Conservation (phyloP, 164 flowering plant species). For the Nymphaea colorata region DNA sequence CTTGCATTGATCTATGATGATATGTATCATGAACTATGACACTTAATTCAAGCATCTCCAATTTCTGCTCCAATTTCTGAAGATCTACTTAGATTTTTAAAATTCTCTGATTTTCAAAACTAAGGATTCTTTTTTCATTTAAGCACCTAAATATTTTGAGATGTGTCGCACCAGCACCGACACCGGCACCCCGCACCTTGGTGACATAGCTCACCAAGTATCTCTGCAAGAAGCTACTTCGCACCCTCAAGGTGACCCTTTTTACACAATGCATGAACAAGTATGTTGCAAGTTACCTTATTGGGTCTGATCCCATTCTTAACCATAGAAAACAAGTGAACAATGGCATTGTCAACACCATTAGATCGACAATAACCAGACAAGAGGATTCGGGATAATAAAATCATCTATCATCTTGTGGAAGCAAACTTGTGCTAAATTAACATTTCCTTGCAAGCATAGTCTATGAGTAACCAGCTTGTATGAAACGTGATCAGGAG, state of each 20-base stretch:
- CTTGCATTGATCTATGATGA: no score
- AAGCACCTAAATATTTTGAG: no score
- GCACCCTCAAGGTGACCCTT: constrained; percentile 42
- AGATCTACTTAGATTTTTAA: no score
- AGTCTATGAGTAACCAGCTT: constrained; percentile 48
- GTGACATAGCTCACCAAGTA: constrained; percentile 34
- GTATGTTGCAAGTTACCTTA: constrained; percentile 53
- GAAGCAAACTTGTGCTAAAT: constrained; percentile 35
- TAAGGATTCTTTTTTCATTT: no score
- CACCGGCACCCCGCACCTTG: no score
- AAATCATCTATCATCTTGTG: constrained; percentile 36
- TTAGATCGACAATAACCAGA: constrained; percentile 50
- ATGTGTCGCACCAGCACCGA: no score
- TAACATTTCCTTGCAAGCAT: constrained; percentile 35
- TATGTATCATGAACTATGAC: no score
- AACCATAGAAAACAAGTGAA: constrained; percentile 36
- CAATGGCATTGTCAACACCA: constrained; percentile 48
- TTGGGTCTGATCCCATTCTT: constrained; percentile 35
- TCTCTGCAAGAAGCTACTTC: constrained; percentile 34
- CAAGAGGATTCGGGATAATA: constrained; percentile 33
- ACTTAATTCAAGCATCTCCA: no score
- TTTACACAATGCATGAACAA: constrained; percentile 56
- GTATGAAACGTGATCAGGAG: constrained; percentile 56
- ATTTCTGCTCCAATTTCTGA: no score
- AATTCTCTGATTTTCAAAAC: no score